phyloP scores from a whole-genome alignment of 768 basidiomycete genomes.

The Dioszegia hungarica region DNA sequence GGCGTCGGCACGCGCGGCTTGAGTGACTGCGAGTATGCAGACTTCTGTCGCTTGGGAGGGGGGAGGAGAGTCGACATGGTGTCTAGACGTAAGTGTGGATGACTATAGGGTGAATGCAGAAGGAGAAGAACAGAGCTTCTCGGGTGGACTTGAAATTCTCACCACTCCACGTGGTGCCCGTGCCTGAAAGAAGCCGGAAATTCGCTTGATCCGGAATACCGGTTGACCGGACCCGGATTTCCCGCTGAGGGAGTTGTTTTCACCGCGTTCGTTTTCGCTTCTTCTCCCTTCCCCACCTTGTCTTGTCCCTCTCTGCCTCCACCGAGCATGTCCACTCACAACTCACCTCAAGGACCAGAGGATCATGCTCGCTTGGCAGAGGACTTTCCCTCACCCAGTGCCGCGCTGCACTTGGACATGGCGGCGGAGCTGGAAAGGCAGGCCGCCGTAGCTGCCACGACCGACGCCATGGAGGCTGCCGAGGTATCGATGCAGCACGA shows the following conservation, averaged over 20 bases:
- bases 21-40: constrained; percentile 53
- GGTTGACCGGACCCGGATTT: not conserved
- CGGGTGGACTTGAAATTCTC: not conserved
- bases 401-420: constrained; percentile 19
- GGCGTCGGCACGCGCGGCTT: constrained; percentile 48
- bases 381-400: constrained; percentile 32
- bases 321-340: constrained; percentile 14
- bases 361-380: constrained; percentile 32
- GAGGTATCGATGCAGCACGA: constrained; percentile 10
- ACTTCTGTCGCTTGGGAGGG: constrained; percentile 80
- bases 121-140: not conserved
- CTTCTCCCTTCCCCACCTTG: constrained; percentile 1
- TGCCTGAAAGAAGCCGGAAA: too few species aligned
- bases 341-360: constrained; percentile 17
- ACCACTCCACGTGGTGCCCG: not conserved
- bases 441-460: constrained; percentile 29
- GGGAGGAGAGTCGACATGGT: constrained; percentile 78
- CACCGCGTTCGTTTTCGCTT: constrained; percentile 7
- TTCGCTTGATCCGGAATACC: not conserved
- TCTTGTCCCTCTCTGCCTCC: constrained; percentile 8
- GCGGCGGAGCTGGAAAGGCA: constrained; percentile 27
- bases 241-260: not conserved
- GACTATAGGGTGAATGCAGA: not conserved
- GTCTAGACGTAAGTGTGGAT: not conserved
- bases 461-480: constrained; percentile 28